Base-by-base conservation (phyloP, 2,329 filamentous ascomycete species). In the Gaeumannomyces tritici region DNA sequence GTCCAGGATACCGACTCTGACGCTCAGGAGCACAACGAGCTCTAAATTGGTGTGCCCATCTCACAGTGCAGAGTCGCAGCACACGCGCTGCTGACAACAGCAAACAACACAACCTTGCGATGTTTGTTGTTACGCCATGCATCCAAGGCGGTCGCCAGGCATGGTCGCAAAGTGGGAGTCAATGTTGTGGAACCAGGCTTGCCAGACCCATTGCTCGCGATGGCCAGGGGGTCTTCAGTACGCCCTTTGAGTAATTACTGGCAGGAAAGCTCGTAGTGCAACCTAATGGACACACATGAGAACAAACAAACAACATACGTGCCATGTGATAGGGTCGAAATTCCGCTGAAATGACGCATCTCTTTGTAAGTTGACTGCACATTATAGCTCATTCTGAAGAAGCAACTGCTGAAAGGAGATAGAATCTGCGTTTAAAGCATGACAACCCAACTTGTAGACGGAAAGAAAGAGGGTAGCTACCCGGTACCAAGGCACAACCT, bases 1-100 rank as follows among this genome's bases (percentile, higher is more conserved):
- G 64, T 84, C 63, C 76, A 77, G 61, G 83, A 86, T 67, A 80
- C 79, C 54, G 83, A 86, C 68, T 15, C 26, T 21, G 81, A 83
- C 65, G 69, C 69, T 63, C 78, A 83, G 71, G 82, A 82, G 69
- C 84, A 86, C 75, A 82, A 84, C 69, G 84, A 87, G 74, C 78
- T 87, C 67, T 87, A 75, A 72, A 66, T 28, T 21, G 47, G 54
- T 13, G 31, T n/a, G 4, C 8, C 42, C 4, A n/a, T n/a, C n/a
- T 18, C 8, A 9, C 42, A 11, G 21, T 2, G 4, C 42, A 51
- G 42, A 18, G 21, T 51, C 42, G 21, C 42, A n/a, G 21, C 42
- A 51, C 42, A 51, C 3, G 6, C 21, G 21, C 21, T 51, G 42
- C 42, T 21, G n/a, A 13, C 42, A 15, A n/a, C 6, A 51, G 11